Conservation (phyloP, 805 yeast genomes). For the Yarrowia bubula region DNA sequence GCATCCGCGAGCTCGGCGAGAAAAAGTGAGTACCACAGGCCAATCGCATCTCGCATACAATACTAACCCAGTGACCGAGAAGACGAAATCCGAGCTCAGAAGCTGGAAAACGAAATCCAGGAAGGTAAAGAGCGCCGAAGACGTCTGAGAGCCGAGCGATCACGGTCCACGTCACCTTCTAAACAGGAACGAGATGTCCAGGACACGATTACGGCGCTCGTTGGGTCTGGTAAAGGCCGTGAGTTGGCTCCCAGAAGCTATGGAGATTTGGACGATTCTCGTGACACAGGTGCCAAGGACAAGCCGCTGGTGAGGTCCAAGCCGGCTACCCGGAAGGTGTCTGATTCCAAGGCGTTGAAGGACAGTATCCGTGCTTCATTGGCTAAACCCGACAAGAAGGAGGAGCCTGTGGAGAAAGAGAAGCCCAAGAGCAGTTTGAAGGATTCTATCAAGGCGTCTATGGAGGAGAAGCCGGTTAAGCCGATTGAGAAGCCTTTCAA, state of each 20-base stretch:
- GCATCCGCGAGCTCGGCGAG: constrained; percentile 37
- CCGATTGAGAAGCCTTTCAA: not conserved
- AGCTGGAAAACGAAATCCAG: constrained; percentile 36
- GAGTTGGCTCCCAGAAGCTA: constrained; percentile 14
- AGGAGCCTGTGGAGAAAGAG: not conserved
- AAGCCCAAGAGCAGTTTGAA: not conserved
- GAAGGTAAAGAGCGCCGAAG: constrained; percentile 36
- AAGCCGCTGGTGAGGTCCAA: not conserved
- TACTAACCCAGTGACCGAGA: constrained; percentile 33
- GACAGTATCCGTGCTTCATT: constrained; percentile 1
- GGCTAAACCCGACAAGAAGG: not conserved
- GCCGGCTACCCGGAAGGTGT: constrained; percentile 7
- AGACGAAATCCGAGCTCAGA: constrained; percentile 37
- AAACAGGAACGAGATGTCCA: constrained; percentile 26
- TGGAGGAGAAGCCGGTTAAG: not conserved
- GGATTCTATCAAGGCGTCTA: not conserved
- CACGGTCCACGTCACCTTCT: constrained; percentile 32
- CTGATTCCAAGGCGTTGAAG: constrained; percentile 20
- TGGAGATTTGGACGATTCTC: not conserved
- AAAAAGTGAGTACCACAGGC: constrained; percentile 34
- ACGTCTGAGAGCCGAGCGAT: constrained; percentile 32
- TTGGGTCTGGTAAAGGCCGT: not conserved
- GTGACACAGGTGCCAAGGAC: not conserved
- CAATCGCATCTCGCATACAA: not conserved
- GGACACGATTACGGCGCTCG: not conserved